phyloP scores from a whole-genome alignment of 345 rosid species.

The Melaleuca quinquenervia region DNA sequence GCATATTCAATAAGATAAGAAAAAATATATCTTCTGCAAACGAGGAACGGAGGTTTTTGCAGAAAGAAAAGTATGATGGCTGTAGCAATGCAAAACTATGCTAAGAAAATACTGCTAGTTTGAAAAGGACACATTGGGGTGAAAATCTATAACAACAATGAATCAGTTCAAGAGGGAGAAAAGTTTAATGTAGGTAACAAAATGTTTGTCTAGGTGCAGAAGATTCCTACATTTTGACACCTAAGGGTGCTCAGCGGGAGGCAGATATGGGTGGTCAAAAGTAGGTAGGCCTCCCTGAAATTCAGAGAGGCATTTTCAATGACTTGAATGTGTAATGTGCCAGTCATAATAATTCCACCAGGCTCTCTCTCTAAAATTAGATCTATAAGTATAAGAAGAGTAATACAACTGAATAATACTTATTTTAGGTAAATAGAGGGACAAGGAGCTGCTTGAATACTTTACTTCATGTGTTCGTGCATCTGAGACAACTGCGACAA shows the following conservation, averaged over 20 bases:
- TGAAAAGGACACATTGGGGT: neutral
- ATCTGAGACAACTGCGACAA: conserved; percentile 86
- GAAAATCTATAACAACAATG: neutral
- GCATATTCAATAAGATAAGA: neutral
- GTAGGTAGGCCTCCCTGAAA: neutral
- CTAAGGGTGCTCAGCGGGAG: neutral
- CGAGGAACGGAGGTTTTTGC: neutral
- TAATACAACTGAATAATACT: neutral
- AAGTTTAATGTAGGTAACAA: neutral
- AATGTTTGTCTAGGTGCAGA: neutral
- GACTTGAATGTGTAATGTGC: neutral
- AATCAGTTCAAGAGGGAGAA: neutral
- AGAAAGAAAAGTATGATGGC: neutral
- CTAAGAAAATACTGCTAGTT: neutral
- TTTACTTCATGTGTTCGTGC: conserved; percentile 99
- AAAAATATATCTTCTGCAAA: neutral
- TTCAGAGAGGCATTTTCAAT: neutral
- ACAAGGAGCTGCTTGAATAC: conserved; percentile 39
- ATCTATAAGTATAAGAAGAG: neutral
- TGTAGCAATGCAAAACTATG: neutral
- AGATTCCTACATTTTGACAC: neutral
- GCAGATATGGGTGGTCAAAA: neutral
- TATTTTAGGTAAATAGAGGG: conserved; percentile 6
- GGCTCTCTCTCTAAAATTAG: neutral
- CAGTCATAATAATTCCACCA: neutral